phyloP scores from a whole-genome alignment of 305 asterid species.

The Rubia peregrina region DNA sequence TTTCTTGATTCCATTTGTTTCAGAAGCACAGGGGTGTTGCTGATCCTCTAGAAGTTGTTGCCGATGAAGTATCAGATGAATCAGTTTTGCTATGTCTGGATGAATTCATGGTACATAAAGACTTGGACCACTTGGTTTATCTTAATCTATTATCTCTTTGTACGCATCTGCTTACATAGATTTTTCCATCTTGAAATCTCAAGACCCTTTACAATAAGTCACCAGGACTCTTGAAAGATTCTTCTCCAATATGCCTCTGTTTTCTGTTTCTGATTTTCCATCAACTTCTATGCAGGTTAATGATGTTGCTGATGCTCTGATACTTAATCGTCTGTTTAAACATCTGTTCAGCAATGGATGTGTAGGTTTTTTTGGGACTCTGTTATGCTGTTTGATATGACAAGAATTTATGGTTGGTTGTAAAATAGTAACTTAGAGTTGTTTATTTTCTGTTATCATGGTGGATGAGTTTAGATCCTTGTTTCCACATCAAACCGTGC shows the following conservation, averaged over 20 bases:
- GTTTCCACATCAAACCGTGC: conserved; percentile 96
- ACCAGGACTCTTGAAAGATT: not conserved
- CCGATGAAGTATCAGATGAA: conserved; percentile 92
- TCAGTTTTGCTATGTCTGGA: conserved; percentile 88
- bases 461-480: conserved; percentile 51
- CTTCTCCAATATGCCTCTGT: not conserved
- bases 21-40: conserved; percentile 91
- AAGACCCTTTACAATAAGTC: not conserved
- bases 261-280: conserved; percentile 8
- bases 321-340: conserved; percentile 71
- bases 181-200: not conserved
- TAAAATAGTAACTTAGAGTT: conserved; percentile 12
- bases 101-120: conserved; percentile 74
- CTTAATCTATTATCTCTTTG: not conserved
- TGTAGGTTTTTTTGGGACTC: conserved; percentile 43
- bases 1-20: conserved; percentile 16
- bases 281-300: conserved; percentile 48
- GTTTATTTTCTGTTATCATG: conserved; percentile 11
- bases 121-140: not conserved
- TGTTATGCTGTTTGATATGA: not conserved
- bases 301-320: conserved; percentile 94
- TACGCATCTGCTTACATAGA: not conserved
- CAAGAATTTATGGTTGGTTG: not conserved
- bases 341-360: conserved; percentile 74
- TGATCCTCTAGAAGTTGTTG: conserved; percentile 96